Evolutionary conservation across 1,139 yeast species (phyloP), one percentile per base, ranked within the genome.

Genomic region (Yamadazyma trypodendri): DNA sequence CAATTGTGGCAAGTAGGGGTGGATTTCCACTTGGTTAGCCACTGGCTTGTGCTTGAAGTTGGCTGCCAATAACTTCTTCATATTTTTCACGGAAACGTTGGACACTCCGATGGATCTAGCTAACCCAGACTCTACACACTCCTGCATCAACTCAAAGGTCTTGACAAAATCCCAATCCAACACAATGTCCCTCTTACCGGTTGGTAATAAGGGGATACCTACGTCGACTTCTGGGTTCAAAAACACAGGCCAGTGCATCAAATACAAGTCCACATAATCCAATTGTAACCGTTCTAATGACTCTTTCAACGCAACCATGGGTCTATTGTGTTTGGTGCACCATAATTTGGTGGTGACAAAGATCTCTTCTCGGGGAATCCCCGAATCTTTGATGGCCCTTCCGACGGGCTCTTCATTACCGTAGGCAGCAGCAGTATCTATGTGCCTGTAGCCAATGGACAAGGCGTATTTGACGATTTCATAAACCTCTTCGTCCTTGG

Each of bases 241-340:
- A 17, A 22, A 24, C 15, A 34, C 37, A 7, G 96, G 96, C 95
- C 95, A 88, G 64, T 89, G 97, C 52, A 86, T 76, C 58, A 89
- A 72, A 59, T 81, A 83, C 52, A 89, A 69, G 56, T 89, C 96
- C 42, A 89, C 81, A 54, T 89, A 89, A 38, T 85, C 94, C 51
- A 86, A 64, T 2, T 84, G 83, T 51, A 88, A 69, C 52, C 80
- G 78, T 51, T 73, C 57, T 54, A 89, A 72, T 3, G 94, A 81
- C 37, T 59, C 65, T 34, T 81, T 76, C 41, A 88, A 65, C 10
- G 84, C 86, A 33, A 56, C 66, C 32, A 58, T 69, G 29, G 63
- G 82, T 37, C 77, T 66, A 48, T 72, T 68, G 54, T 83, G 89
- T 54, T 76, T 80, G 24, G 81, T 63, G 44, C 81, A 75, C 86